Conservation (phyloP, 2,329 filamentous ascomycete species). For the Chrysosporium keratinophilum region DNA sequence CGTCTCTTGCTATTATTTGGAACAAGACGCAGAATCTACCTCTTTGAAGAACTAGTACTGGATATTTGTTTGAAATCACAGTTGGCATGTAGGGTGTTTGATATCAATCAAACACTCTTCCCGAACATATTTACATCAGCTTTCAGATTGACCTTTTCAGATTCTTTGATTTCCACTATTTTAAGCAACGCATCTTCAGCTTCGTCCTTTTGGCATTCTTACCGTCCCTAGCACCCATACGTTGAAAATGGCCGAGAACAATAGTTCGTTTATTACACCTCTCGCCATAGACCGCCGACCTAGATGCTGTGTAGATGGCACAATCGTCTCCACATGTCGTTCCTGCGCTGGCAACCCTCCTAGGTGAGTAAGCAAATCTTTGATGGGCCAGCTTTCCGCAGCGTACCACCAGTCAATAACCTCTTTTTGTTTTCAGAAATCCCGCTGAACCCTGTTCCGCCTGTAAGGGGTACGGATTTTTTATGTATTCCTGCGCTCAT, state of each 20-base stretch:
- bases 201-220: not conserved
- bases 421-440: not conserved
- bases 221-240: not conserved
- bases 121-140: too few species aligned
- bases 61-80: not conserved
- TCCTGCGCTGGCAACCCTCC: conserved; percentile 31
- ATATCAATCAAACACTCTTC: too few species aligned
- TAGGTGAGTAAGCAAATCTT: conserved; percentile 21
- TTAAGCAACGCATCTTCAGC: not conserved
- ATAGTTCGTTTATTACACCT: not conserved
- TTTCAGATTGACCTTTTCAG: too few species aligned
- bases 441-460: conserved; percentile 6
- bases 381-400: not conserved
- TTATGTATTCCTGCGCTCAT: conserved; percentile 8
- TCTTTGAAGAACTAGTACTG: too few species aligned
- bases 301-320: conserved; percentile 26
- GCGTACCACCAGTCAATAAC: not conserved
- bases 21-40: too few species aligned
- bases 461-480: conserved; percentile 13
- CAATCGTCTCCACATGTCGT: conserved; percentile 27
- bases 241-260: not conserved
- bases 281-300: not conserved
- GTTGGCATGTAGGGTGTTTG: too few species aligned
- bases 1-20: too few species aligned
- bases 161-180: too few species aligned